A percentile compares a stretch with the other conserved stretches of the same genome.
phyloP scores from a whole-genome alignment of 768 basidiomycete genomes.

The Tulasnella calospora region DNA sequence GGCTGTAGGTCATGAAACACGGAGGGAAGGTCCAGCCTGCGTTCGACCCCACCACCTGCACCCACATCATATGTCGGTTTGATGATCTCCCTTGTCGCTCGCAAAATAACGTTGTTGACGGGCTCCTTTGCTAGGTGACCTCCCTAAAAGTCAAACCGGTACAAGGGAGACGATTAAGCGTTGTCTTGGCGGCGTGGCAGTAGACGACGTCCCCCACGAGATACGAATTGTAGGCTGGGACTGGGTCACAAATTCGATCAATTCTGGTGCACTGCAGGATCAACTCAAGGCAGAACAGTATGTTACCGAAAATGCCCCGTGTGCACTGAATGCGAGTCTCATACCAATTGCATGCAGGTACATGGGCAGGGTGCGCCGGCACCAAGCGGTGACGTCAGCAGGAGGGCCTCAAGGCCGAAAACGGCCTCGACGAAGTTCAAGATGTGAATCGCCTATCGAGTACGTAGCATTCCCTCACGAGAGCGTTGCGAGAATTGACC shows the following conservation, averaged over 20 bases:
- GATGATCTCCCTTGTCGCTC: neutral
- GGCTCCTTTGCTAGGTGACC: slow-evolving; percentile 5
- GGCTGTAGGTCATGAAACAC: slow-evolving; percentile 20
- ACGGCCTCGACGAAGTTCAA: slow-evolving; percentile 1
- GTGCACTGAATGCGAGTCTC: neutral
- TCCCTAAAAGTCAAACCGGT: slow-evolving; percentile 1
- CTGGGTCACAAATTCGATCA: slow-evolving; percentile 18
- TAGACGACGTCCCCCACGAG: slow-evolving; percentile 14
- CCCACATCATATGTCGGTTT: slow-evolving; percentile 20
- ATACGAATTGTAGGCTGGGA: slow-evolving; percentile 20
- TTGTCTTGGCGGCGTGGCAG: slow-evolving; percentile 11
- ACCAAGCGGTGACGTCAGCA: neutral
- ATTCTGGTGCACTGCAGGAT: slow-evolving; percentile 4
- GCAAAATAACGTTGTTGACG: neutral
- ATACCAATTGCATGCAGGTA: neutral
- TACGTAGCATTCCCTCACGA: neutral
- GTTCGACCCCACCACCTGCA: neutral
- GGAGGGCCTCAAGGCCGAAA: neutral
- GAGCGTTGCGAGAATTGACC: neutral
- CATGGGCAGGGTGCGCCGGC: neutral
- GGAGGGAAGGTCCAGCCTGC: slow-evolving; percentile 11
- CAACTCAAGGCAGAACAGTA: slow-evolving; percentile 23
- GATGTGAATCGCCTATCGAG: slow-evolving; percentile 3
- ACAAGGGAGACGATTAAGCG: slow-evolving; percentile 21
- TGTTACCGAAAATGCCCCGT: neutral